Evolutionary conservation across 148 eudicot genomes (phyloP).

Genomic region (Persicaria maculosa): DNA sequence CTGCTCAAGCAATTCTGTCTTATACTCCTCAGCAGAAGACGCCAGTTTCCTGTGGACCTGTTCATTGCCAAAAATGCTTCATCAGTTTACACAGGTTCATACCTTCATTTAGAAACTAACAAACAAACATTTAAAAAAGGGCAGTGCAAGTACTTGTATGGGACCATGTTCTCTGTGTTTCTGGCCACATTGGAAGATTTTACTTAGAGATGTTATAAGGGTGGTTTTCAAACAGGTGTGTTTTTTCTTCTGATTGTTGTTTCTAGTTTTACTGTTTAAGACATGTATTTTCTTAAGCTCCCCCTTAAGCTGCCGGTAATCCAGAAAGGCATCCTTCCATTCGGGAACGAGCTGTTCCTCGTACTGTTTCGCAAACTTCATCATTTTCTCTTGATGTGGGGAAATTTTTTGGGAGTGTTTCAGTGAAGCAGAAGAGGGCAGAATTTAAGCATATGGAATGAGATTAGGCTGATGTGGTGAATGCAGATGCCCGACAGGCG

Average conservation of each 20-base stretch:
- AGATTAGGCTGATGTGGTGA: slow-evolving; percentile 25
- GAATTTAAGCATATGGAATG: slow-evolving; percentile 38
- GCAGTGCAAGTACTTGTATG: slow-evolving; percentile 52
- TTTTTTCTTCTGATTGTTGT: slow-evolving; percentile 15
- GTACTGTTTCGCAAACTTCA: slow-evolving; percentile 77
- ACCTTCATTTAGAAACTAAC: neutral
- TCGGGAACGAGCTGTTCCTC: slow-evolving; percentile 89
- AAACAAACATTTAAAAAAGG: neutral
- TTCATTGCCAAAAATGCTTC: slow-evolving; percentile 13
- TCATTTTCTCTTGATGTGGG: slow-evolving; percentile 29
- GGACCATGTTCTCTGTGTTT: slow-evolving; percentile 35
- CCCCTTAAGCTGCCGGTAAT: slow-evolving; percentile 68
- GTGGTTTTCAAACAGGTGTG: slow-evolving; percentile 20
- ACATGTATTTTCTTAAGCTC: slow-evolving; percentile 66
- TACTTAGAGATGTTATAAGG: slow-evolving; percentile 49
- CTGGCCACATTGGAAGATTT: slow-evolving; percentile 36
- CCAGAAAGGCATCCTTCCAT: slow-evolving; percentile 97
- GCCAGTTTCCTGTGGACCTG: slow-evolving; percentile 79
- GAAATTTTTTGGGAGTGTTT: slow-evolving; percentile 32
- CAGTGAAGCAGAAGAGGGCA: slow-evolving; percentile 23
- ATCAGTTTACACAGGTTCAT: slow-evolving; percentile 4
- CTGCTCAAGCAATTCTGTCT: slow-evolving; percentile 82
- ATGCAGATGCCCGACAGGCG: slow-evolving; percentile 38
- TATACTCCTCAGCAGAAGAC: slow-evolving; percentile 51
- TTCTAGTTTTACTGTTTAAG: slow-evolving; percentile 21